These are phyloP conservation scores for Thinopyrum obtusiflorum DNA, from an alignment of 202 grass and related monocot genomes.

Conservation along the genomic window DNA sequence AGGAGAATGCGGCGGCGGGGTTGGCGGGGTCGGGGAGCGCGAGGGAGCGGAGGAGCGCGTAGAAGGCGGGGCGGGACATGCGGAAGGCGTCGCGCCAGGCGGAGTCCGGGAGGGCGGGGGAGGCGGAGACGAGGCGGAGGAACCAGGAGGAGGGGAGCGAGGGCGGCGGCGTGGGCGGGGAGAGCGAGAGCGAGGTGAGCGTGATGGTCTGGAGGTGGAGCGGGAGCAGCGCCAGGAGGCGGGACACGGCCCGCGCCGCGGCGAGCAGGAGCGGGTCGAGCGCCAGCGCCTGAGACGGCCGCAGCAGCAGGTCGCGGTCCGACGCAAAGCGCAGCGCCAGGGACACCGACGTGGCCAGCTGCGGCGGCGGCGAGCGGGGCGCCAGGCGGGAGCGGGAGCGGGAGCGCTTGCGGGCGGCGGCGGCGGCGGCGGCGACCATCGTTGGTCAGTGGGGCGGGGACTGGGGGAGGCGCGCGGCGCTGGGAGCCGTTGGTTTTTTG, in stretches of 20 bases:
- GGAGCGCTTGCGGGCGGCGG: constrained; percentile 27
- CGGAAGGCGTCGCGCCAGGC: constrained; percentile 69
- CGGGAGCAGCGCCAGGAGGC: constrained; percentile 49
- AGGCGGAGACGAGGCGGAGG: constrained; percentile 60
- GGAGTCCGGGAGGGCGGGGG: constrained; percentile 36
- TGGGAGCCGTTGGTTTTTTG: background rate
- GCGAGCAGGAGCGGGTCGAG: constrained; percentile 67
- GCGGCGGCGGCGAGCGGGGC: background rate
- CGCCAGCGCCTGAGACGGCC: constrained; percentile 41
- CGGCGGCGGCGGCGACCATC: constrained; percentile 32
- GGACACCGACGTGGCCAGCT: constrained; percentile 55
- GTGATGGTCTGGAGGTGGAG: constrained; percentile 66
- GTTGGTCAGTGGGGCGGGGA: background rate
- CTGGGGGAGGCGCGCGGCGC: background rate
- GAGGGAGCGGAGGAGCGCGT: constrained; percentile 67
- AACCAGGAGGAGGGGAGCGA: constrained; percentile 55
- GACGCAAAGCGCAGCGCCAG: constrained; percentile 50
- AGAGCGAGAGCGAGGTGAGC: constrained; percentile 53
- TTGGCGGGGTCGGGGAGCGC: constrained; percentile 28
- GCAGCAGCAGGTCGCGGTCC: constrained; percentile 50
- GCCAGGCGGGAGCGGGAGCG: constrained; percentile 12
- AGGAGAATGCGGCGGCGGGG: constrained; percentile 16
- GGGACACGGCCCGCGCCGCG: constrained; percentile 50
- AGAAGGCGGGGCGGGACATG: constrained; percentile 69
- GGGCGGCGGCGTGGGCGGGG: constrained; percentile 31